Base-by-base conservation (phyloP, 1,284 basidiomycete species). In the Psilocybe mexicana region DNA sequence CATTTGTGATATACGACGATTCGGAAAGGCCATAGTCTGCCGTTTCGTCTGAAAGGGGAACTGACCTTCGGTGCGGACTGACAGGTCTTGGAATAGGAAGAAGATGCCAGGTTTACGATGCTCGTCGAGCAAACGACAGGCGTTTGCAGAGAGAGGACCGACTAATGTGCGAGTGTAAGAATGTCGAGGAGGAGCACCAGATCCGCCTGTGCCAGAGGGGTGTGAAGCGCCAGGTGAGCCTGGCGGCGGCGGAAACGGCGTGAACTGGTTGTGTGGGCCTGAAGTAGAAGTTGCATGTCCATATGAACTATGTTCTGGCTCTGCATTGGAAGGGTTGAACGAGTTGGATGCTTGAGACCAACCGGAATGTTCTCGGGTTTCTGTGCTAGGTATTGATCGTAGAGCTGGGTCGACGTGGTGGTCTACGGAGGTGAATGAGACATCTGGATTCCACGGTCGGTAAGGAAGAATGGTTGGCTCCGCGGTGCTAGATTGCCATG, bases 111-210 rank as follows among this genome's bases (percentile, higher is more conserved):
- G 80, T 62, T 87, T 86, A 58, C 90, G 87, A 71, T 94, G 84
- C 68, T 93, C 91, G 67, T 94, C 93, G 57, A 87, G 75, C 58
- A 96, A 78, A 46, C 89, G 85, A 69, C 88, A 90, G 26, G 93
- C 93, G 67, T 92, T 92, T 12, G 93, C 86, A 25, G 89, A 90
- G 18, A 95, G 79, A 1, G 92, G 91, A 6, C 94, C 94, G 57
- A 96, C 92, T 4, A 96, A 83, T 1, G 94, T 95, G 50, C 92
- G 85, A 4, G 90, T 92, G 71, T 92, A 94, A 3, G 85, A 82
- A 67, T 86, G 84, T 23, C 86, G 79, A 24, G 85, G 79, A 55
- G 82, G 74, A 38, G 83, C 49, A n/a, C 30, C 30, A 33, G 55
- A 47, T 26, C 57, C 59, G 52, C 50, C 54, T 52, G 61, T 1